Base-by-base conservation (phyloP, 495 filamentous ascomycete genomes). In the Hypoxylon lienhwacheense region DNA sequence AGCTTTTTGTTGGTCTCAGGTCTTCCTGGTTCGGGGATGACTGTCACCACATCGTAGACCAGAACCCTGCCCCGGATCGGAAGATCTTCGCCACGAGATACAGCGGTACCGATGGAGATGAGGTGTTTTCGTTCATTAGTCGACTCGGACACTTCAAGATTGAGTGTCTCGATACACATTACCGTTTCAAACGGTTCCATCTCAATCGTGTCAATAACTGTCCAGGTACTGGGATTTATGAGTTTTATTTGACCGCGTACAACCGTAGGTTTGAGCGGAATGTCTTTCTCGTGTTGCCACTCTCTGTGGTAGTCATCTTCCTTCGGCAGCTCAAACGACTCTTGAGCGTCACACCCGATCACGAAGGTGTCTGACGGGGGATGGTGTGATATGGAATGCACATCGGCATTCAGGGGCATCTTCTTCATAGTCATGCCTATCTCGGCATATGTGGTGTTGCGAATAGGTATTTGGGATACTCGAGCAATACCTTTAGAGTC, bases 41-140 rank as follows among this genome's bases (percentile, higher is more conserved):
- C 93, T 17, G 83, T 79, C 42, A 96, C 90, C 36, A 97, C 77
- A 49, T 96, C 90, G 66, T 91, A 96, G 43, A 99, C 87, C 66
- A 93, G 91, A 50, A 99, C 79, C 41, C 81, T 80, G n/a, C 93
- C 95, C 25, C 84, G 81, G 0, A 88, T 82, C 2, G 91, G 84
- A 22, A 91, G 81, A 64, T 99, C 93, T 69, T 97, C 92, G 36
- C 95, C 93, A 48, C 84, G 85, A 37, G 84, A 77, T 32, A 91
- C 78, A 17, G 90, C 84, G 0, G 95, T 96, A 6, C 92, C 95
- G 3, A 96, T 88, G 7, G 84, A 83, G 41, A 97, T 79, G 31
- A 96, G 79, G 55, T 86, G 83, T 54, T 81, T 85, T 10, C 90
- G 85, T 61, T 95, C 86, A 61, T 95, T 87, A 0, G 91, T 96